Evolutionary conservation across 257 asterid genomes (phyloP), one percentile per base, ranked within the genome.

Genomic region (Galeopsis tetrahit): DNA sequence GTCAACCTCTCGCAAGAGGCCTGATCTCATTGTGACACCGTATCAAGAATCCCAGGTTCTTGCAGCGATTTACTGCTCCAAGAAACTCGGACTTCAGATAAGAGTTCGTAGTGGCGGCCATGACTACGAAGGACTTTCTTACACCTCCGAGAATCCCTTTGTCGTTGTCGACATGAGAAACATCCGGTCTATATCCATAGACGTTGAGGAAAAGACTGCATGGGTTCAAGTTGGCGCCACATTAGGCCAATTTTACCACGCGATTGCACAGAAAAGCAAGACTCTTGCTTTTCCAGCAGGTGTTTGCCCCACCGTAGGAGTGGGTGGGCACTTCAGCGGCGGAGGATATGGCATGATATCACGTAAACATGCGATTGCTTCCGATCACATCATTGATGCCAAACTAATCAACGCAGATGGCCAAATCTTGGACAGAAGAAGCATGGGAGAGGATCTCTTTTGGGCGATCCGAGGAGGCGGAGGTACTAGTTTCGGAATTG

Each of bases 301-400:
- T 4, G 4, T 31, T 31, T 57, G 63, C 40, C 63, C 63, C 63
- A 57, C n/a, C 1, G 66, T 60, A 2, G 77, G 77, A 42, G 72
- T 70, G 0, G 80, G 80, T 1, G 76, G 77, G 4, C 80, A 76
- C 56, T 10, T 76, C 46, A 70, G 73, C 11, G 78, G 75, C 4
- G 82, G 78, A 31, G 78, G 81, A 2, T 72, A 66, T 9, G 78
- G 74, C 44, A 64, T 72, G 70, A 77, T 77, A 44, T 59, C 69
- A 0, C 77, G 78, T 4, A 77, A 71, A 48, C 73, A 77, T 8
- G 69, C 70, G 3, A 0, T 77, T 5, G 81, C 78, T 3, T 11
- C 70, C 2, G 78, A 77, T 38, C 60, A 59, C 35, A 59, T 77
- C 52, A 58, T 77, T 2, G 81, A 77, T 5, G 81, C 78, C 1